A percentile compares a stretch with the other conserved stretches of the same genome.
phyloP scores from a whole-genome alignment of 2,329 filamentous ascomycete species.

The Beauveria australis region DNA sequence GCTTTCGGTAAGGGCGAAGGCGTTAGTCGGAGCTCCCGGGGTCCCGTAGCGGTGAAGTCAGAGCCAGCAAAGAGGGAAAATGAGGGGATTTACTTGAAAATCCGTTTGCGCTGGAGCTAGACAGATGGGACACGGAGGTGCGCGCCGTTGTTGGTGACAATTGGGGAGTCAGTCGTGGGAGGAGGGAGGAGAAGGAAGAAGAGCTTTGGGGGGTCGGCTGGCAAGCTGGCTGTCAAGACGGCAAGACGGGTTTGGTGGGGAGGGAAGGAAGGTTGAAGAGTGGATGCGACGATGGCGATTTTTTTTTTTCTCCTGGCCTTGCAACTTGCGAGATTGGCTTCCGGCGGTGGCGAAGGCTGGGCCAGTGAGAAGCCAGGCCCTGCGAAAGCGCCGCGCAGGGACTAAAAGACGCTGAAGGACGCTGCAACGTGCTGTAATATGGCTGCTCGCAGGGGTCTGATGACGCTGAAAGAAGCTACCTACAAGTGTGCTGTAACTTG shows the following conservation, averaged over 20 bases:
- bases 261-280: constrained; percentile 11
- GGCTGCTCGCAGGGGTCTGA: not conserved
- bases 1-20: not conserved
- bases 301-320: constrained; percentile 1
- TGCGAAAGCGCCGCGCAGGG: not conserved
- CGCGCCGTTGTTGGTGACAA: constrained; percentile 1
- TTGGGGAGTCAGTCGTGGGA: not conserved
- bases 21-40: constrained; percentile 7
- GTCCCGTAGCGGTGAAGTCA: not conserved
- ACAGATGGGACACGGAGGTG: not conserved
- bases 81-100: not conserved
- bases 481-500: no score
- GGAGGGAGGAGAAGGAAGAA: not conserved
- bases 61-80: not conserved
- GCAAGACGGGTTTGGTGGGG: constrained; percentile 2
- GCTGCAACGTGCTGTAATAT: not conserved
- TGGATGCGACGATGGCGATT: constrained; percentile 9
- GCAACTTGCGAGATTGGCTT: not conserved
- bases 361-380: not conserved
- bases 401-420: not conserved
- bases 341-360: not conserved
- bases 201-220: constrained; percentile 3
- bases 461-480: no score
- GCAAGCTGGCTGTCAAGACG: not conserved
- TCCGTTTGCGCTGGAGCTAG: constrained; percentile 1